Percentiles rank a stretch among this genome's conserved stretches.
These are phyloP conservation scores for Triticum urartu DNA, from an alignment of 176 grass and related monocot genomes.

Conservation along the genomic window DNA sequence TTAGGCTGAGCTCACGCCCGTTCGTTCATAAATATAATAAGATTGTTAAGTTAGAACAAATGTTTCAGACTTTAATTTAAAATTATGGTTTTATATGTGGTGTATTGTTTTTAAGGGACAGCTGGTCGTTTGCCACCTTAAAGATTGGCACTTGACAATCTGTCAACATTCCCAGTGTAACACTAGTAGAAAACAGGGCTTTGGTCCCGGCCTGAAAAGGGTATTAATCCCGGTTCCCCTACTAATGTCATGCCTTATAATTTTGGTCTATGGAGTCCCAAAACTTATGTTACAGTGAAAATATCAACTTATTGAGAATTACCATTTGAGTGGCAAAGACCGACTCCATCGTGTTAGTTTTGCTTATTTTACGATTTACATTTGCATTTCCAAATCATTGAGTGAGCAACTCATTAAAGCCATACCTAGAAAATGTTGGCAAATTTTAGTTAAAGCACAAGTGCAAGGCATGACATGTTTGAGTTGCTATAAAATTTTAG, in stretches of 20 bases:
- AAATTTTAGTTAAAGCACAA: not conserved
- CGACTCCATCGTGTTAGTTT: not conserved
- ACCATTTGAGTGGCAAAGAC: not conserved
- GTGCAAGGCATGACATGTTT: not conserved
- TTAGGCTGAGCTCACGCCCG: not conserved
- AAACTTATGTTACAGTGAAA: not conserved
- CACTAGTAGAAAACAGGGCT: too few relatives aligned
- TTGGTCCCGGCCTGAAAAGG: too few relatives aligned
- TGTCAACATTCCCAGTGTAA: not conserved
- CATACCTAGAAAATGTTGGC: not conserved
- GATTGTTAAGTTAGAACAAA: constrained; percentile 14
- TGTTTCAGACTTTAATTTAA: not conserved
- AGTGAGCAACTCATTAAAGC: not conserved
- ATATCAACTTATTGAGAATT: not conserved
- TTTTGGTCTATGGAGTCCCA: not conserved
- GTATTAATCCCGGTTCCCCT: too few relatives aligned
- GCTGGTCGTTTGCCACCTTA: not conserved
- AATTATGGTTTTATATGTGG: not conserved
- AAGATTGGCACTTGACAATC: not conserved
- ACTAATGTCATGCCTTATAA: too few relatives aligned
- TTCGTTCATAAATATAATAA: not conserved
- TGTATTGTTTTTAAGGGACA: not conserved
- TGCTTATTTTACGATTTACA: not conserved
- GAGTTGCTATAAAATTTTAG: not conserved
- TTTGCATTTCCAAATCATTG: constrained; percentile 8